A percentile compares a stretch with the other conserved stretches of the same genome.
phyloP scores from a whole-genome alignment of 352 stramenopile species.

The Pythium myriotylum region DNA sequence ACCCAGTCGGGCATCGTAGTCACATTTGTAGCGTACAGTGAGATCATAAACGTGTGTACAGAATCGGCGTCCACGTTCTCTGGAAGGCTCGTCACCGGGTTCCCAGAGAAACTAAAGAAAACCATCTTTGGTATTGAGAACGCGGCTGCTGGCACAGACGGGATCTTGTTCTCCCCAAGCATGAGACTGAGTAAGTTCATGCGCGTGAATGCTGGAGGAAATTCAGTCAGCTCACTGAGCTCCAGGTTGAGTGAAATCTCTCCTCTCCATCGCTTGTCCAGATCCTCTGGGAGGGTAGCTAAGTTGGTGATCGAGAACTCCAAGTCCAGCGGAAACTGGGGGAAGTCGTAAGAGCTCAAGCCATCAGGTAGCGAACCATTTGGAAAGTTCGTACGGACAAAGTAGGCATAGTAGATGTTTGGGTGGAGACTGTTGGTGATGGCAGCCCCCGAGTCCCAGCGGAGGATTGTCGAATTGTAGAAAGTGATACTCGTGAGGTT shows the following conservation, averaged over 20 bases:
- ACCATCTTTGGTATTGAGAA: background rate
- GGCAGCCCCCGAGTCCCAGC: slow-evolving; percentile 31
- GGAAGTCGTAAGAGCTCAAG: slow-evolving; percentile 38
- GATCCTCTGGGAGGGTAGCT: slow-evolving; percentile 29
- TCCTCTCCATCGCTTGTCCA: slow-evolving; percentile 36
- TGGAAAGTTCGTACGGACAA: slow-evolving; percentile 40
- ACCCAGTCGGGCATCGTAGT: too few species aligned
- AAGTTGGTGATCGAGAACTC: slow-evolving; percentile 48
- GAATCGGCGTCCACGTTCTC: background rate
- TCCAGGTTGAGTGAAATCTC: slow-evolving; percentile 13
- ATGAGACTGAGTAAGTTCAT: slow-evolving; percentile 7
- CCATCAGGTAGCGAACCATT: slow-evolving; percentile 34
- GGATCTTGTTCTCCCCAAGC: slow-evolving; percentile 7
- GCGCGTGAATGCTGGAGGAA: slow-evolving; percentile 3
- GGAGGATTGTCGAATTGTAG: slow-evolving; percentile 42
- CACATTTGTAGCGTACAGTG: too few species aligned
- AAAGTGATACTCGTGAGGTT: slow-evolving; percentile 36
- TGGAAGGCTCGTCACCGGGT: background rate
- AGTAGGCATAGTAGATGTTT: slow-evolving; percentile 29
- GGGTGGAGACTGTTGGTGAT: slow-evolving; percentile 29
- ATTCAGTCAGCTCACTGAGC: slow-evolving; percentile 8
- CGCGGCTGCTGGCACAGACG: background rate
- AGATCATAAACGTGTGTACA: too few species aligned
- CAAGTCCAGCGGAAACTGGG: slow-evolving; percentile 34
- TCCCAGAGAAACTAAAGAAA: background rate